Evolutionary conservation across 495 filamentous ascomycete species (phyloP).

Genomic region (Aspergillus ellipticus): DNA sequence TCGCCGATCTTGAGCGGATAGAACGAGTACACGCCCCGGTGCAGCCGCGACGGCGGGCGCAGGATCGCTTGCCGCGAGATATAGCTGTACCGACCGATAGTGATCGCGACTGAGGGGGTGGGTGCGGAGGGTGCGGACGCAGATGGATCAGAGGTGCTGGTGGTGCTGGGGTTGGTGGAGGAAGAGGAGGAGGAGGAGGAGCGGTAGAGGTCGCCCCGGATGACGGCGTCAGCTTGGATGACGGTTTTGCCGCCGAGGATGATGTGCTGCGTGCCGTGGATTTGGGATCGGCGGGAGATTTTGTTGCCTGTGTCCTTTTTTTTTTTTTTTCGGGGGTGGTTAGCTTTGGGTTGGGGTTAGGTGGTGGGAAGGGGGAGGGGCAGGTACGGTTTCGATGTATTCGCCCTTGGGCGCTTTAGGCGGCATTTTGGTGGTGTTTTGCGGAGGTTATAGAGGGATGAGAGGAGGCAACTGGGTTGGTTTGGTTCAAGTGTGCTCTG

Average conservation of each 20-base stretch:
- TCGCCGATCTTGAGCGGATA: slow-evolving; percentile 88
- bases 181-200: slow-evolving; percentile 28
- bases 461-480: too few species aligned
- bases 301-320: slow-evolving; percentile 93
- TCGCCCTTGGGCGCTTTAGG: slow-evolving; percentile 77
- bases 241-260: slow-evolving; percentile 95
- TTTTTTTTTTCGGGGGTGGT: not conserved
- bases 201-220: slow-evolving; percentile 84
- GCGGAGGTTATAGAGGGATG: too few species aligned
- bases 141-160: slow-evolving; percentile 3
- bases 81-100: slow-evolving; percentile 84
- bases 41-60: slow-evolving; percentile 71
- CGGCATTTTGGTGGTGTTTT: slow-evolving; percentile 57
- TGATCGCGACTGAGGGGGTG: slow-evolving; percentile 55
- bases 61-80: slow-evolving; percentile 69
- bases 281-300: slow-evolving; percentile 83
- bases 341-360: slow-evolving; percentile 1
- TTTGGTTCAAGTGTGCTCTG: too few species aligned
- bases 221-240: slow-evolving; percentile 85
- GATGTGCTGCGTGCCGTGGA: slow-evolving; percentile 94
- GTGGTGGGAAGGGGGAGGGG: not conserved
- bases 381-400: slow-evolving; percentile 89
- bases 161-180: slow-evolving; percentile 17
- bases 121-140: slow-evolving; percentile 4
- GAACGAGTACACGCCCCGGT: slow-evolving; percentile 55